Base-by-base conservation (phyloP, 768 basidiomycete species). In the Stropharia rugosoannulata region DNA sequence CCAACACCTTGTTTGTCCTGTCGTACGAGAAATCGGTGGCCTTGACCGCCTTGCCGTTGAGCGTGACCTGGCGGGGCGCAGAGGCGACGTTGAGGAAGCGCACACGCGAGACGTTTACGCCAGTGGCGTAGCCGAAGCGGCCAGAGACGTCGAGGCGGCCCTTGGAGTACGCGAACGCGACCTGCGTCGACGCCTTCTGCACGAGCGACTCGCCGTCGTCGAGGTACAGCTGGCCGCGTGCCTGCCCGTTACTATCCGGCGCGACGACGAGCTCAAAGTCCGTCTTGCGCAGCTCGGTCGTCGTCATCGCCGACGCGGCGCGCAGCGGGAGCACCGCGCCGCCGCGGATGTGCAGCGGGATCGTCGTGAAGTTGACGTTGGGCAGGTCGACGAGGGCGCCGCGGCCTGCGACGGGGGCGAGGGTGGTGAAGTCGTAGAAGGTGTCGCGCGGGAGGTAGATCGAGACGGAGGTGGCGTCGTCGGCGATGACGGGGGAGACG, bases 221-320 rank as follows among this genome's bases (percentile, higher is more conserved):
- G 36, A 85, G 59, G 64, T 89, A 87, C 38, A 89, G 71, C 38
- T 62, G 42, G 1, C 86, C 87, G 5, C 61, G 58, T 0, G 87
- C 87, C 0, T 60, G 68, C 12, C 83, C 85, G n/a, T 75, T 66
- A n/a, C 60, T 56, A 10, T 75, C 75, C 1, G 84, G 84, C 0
- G 86, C 87, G 32, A 88, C 80, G 39, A 87, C 72, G 51, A 89
- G 67, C 66, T 86, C 80, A 55, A 87, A 89, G 62, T 82, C 79
- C 10, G 70, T 77, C 59, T 70, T 69, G 38, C 85, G 73, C 55
- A 89, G 68, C 57, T 71, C 76, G 2, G 75, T 70, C 0, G 85
- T 88, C 18, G 86, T 88, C 83, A 85, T 84, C 41, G 84, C 76
- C 27, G 79, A 75, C 49, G 75, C 63, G 1, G 64, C 73, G 37